Conservation (phyloP, 2,329 filamentous ascomycete genomes). For the Cercospora zeina region DNA sequence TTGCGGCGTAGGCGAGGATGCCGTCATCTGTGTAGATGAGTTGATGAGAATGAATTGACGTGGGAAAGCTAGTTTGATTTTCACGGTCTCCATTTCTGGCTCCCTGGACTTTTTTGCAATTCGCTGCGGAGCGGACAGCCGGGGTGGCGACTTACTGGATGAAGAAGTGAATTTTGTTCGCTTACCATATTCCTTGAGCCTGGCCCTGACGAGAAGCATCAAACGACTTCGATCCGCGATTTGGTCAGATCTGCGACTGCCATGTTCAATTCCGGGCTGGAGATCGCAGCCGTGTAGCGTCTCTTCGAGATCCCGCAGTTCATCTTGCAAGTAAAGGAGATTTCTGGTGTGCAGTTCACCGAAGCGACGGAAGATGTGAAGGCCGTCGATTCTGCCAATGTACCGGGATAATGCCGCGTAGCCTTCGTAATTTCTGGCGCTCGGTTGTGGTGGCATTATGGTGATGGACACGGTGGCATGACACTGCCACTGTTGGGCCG, state of each 20-base stretch:
- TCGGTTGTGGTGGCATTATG: too few species aligned
- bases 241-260: background rate
- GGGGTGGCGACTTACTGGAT: too few species aligned
- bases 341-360: background rate
- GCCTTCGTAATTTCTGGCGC: too few species aligned
- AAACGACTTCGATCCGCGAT: background rate
- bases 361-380: background rate
- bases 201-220: background rate
- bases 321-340: background rate
- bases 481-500: too few species aligned
- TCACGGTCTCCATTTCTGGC: too few species aligned
- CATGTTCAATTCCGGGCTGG: background rate
- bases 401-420: background rate
- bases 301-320: background rate
- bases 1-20: background rate
- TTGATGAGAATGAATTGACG: too few species aligned
- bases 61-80: too few species aligned
- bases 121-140: background rate
- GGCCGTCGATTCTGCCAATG: background rate
- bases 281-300: background rate
- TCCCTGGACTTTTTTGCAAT: too few species aligned
- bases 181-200: background rate
- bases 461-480: too few species aligned
- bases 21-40: too few species aligned
- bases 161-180: too few species aligned